Base-by-base conservation (phyloP, 2,329 filamentous ascomycete species). In the Penicillium sumatraense region DNA sequence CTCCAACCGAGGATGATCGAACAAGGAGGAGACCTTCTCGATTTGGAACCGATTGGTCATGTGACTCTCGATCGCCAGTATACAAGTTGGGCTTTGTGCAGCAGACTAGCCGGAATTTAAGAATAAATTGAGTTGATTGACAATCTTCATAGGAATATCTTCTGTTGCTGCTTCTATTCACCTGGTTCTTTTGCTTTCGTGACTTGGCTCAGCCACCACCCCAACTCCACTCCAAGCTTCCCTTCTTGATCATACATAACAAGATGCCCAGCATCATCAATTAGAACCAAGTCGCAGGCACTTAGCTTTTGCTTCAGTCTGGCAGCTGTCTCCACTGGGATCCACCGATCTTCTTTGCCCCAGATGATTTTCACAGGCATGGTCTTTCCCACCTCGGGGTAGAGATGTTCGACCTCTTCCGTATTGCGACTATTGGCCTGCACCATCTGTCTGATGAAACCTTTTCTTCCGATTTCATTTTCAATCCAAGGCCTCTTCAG, bases 281-380 rank as follows among this genome's bases (percentile, higher is more conserved):
- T 64, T 5, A 75, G 47, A 2, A 75, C 27, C 13, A 64, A 44
- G 13, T 57, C 49, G 26, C 26, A 18, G 2, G 67, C 66, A 3
- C 71, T 62, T 18, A 78, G 52, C 41, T 66, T 57, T 2, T 65
- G 59, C 21, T 49, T 63, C 59, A 78, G 54, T 29, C 60, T 63
- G 18, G 67, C 61, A 42, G 78, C 75, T 24, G 66, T 72, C 47
- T 76, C 71, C 1, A 70, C 68, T 0, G 76, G 77, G 42, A 80
- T 72, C 79, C 78, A 80, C 31, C 56, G 56, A 56, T 81, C 78
- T 3, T 78, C 61, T 21, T 66, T 68, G 1, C 78, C 79, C 78
- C 78, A 80, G 7, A 80, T 68, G 5, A 81, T 65, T 55, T 70
- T 75, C 5, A 80, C 72, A 0, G 75, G 74, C 10, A 76, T 56